phyloP scores from a whole-genome alignment of 805 yeast species.

The Ogataea naganishii region DNA sequence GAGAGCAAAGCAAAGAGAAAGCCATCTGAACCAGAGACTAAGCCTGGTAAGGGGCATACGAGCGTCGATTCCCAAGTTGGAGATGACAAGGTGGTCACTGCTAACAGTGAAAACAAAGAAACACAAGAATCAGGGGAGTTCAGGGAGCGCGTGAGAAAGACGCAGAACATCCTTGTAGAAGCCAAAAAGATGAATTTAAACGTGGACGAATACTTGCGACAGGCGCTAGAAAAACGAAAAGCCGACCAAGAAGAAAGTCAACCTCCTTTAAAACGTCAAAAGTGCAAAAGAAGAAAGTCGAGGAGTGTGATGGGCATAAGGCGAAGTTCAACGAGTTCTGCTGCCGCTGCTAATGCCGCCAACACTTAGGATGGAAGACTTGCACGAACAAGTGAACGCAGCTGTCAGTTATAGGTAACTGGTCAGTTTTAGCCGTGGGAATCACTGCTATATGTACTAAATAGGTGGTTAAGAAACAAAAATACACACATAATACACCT shows the following conservation, averaged over 20 bases:
- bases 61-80: neutral
- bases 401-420: too few species aligned
- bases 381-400: too few species aligned
- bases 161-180: conserved; percentile 4
- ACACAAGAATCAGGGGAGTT: conserved; percentile 2
- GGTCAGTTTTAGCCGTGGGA: too few species aligned
- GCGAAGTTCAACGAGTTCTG: conserved; percentile 11
- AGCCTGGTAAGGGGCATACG: too few species aligned
- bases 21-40: neutral
- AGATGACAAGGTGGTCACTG: neutral
- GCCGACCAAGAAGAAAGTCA: neutral
- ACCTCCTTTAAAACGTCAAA: conserved; percentile 1
- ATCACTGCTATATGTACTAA: too few species aligned
- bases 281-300: conserved; percentile 18
- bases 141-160: conserved; percentile 3
- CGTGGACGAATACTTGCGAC: conserved; percentile 6
- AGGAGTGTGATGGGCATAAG: conserved; percentile 19
- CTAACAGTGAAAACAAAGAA: neutral
- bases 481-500: too few species aligned
- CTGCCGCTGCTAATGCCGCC: too few species aligned
- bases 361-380: too few species aligned
- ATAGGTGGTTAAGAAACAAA: too few species aligned
- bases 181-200: conserved; percentile 7
- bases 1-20: conserved; percentile 1
- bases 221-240: conserved; percentile 5